These are phyloP conservation scores for Pythium periplocum DNA, from an alignment of 352 stramenopile genomes.

Conservation along the genomic window DNA sequence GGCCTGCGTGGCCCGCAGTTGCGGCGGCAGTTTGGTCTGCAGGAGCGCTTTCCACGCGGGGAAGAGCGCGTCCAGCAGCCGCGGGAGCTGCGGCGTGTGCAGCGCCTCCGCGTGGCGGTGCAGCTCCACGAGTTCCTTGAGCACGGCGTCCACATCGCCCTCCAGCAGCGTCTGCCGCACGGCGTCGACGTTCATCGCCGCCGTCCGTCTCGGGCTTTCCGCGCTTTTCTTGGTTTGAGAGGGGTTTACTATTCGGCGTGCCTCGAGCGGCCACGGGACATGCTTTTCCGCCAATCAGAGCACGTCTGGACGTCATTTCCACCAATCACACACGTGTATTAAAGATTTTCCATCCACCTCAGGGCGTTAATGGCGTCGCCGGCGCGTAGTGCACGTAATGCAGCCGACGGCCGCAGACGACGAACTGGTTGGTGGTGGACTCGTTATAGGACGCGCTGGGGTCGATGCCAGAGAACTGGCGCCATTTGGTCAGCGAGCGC, in stretches of 20 bases:
- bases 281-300: neutral
- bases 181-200: constrained; percentile 82
- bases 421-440: constrained; percentile 86
- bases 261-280: neutral
- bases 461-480: constrained; percentile 60
- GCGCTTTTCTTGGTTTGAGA: constrained; percentile 20
- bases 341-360: neutral
- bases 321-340: constrained; percentile 13
- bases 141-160: constrained; percentile 60
- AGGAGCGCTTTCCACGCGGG: constrained; percentile 87
- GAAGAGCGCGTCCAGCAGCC: constrained; percentile 90
- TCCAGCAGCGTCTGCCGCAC: constrained; percentile 84
- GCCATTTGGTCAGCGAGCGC: constrained; percentile 54
- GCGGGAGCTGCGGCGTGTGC: constrained; percentile 86
- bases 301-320: neutral
- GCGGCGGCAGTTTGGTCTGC: constrained; percentile 63
- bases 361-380: neutral
- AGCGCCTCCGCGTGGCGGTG: constrained; percentile 85
- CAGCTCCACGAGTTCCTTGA: constrained; percentile 83
- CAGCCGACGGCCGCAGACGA: constrained; percentile 43
- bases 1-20: constrained; percentile 62
- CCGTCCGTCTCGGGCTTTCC: constrained; percentile 11
- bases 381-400: constrained; percentile 55
- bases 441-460: constrained; percentile 54
- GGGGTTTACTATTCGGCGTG: constrained; percentile 3